phyloP scores from a whole-genome alignment of 2,329 filamentous ascomycete genomes.

The Arachnomyces sp. region DNA sequence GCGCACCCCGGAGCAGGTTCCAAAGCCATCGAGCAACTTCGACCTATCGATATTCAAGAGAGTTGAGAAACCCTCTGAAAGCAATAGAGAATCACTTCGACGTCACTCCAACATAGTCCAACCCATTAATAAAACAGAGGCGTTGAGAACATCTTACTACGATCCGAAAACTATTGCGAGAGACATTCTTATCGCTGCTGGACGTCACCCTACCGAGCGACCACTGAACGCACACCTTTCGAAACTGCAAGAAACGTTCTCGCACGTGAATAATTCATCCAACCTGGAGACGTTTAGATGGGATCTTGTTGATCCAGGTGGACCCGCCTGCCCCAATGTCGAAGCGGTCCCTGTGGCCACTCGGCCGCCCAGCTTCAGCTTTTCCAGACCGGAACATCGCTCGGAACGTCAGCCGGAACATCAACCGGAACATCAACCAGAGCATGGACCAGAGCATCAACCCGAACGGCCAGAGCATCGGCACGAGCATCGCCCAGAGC shows the following conservation, averaged over 20 bases:
- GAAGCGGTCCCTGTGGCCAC: constrained; percentile 18
- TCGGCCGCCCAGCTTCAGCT: constrained; percentile 15
- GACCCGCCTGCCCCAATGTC: constrained; percentile 30
- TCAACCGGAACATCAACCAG: too few species aligned
- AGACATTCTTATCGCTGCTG: constrained; percentile 55
- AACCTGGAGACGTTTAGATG: constrained; percentile 55
- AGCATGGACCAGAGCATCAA: too few species aligned
- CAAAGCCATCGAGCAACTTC: not conserved
- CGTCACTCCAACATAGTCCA: constrained; percentile 34
- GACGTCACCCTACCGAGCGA: constrained; percentile 53
- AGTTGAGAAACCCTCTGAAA: constrained; percentile 3
- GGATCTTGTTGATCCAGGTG: constrained; percentile 54
- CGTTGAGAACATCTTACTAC: constrained; percentile 44
- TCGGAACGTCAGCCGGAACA: too few species aligned
- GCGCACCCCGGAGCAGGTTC: not conserved
- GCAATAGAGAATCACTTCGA: constrained; percentile 10
- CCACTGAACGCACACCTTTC: constrained; percentile 55
- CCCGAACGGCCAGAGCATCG: too few species aligned
- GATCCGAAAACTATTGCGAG: constrained; percentile 56
- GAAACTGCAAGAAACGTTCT: constrained; percentile 36
- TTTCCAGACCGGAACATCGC: constrained; percentile 8
- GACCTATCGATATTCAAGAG: constrained; percentile 6
- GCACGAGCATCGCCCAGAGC: too few species aligned
- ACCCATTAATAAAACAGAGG: constrained; percentile 33
- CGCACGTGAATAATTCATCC: constrained; percentile 36